Base-by-base conservation (phyloP, 164 flowering plant genomes). In the Cinnamomum micranthum region DNA sequence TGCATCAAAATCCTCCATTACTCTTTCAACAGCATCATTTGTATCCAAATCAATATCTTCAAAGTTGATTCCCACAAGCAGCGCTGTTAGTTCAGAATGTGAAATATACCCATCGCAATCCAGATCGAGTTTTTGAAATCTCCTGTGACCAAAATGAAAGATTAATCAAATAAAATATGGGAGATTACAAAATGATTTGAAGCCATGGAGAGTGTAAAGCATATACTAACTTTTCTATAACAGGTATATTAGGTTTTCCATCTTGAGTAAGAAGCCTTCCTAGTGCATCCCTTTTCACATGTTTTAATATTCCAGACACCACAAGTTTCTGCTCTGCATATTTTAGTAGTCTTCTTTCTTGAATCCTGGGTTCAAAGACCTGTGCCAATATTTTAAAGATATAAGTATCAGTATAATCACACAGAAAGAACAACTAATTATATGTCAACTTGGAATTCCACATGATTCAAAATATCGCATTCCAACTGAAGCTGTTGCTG, bases 331-430 rank as follows among this genome's bases (percentile, higher is more conserved):
- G 92, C 86, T 86, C 89, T 24, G 80, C 92, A 82, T 79, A 95
- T 69, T 84, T 91, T 69, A 84, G 91, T 71, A 93, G 75, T 64
- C 80, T 79, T 69, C 99, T 85, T 79, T 76, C 85, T 77, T 93
- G 98, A 33, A 95, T 87, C 98, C 92, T 87, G 52, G 98, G 98
- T 81, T 91, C 92, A 75, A 87, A 83, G 17, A 93, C 87, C 99
- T 93, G 88, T 50, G 77, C 47, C 47, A 71, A 64, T 50, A 73
- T 25, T 47, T 31, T 20, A 69, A 60, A 55, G 20, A 73, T 12
- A 24, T 6, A 14, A 55, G 59, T 13, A 55, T 14, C 60, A 19
- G n/a, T 19, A 55, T 55, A 55, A 14, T 55, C 20, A 17, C 19
- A 17, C 17, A 55, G 12, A 55, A 55, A n/a, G 47, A 41, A 55